Evolutionary conservation across 257 asterid genomes (phyloP).

Genomic region (Nicotiana tomentosiformis): DNA sequence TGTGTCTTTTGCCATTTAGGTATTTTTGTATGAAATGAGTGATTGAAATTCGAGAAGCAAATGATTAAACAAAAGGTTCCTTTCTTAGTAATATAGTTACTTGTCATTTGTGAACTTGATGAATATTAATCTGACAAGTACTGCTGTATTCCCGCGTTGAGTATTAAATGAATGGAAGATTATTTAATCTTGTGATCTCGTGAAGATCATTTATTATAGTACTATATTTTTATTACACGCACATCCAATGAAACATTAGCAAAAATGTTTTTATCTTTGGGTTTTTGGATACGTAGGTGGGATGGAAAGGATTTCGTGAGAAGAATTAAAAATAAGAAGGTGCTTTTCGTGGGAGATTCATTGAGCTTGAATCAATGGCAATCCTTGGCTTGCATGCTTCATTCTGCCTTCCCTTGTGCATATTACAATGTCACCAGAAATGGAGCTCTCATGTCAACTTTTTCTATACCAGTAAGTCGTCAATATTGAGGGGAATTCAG

Average conservation of each 20-base stretch:
- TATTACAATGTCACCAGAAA: slow-evolving; percentile 2
- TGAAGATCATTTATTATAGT: background rate
- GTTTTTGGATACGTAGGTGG: slow-evolving; percentile 14
- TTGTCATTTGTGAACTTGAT: background rate
- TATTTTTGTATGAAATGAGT: background rate
- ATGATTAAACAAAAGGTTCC: background rate
- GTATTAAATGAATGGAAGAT: background rate
- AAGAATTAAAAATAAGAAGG: slow-evolving; percentile 14
- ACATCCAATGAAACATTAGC: background rate
- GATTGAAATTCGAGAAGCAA: background rate
- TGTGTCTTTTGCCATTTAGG: background rate
- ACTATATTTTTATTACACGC: background rate
- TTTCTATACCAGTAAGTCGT: slow-evolving; percentile 22
- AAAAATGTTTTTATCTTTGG: background rate
- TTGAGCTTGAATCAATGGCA: slow-evolving; percentile 36
- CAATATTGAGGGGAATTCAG: background rate
- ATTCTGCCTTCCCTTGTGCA: slow-evolving; percentile 11
- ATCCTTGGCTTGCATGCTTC: slow-evolving; percentile 36
- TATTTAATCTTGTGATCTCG: background rate
- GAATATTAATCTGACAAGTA: background rate
- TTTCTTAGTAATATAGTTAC: background rate
- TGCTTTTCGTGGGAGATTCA: slow-evolving; percentile 37
- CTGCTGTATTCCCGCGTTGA: background rate
- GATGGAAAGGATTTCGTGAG: slow-evolving; percentile 14
- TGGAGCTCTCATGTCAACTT: slow-evolving; percentile 18